These are phyloP conservation scores for Chaetomiaceae sp. DNA, from an alignment of 2,329 filamentous ascomycete species.

Conservation along the genomic window DNA sequence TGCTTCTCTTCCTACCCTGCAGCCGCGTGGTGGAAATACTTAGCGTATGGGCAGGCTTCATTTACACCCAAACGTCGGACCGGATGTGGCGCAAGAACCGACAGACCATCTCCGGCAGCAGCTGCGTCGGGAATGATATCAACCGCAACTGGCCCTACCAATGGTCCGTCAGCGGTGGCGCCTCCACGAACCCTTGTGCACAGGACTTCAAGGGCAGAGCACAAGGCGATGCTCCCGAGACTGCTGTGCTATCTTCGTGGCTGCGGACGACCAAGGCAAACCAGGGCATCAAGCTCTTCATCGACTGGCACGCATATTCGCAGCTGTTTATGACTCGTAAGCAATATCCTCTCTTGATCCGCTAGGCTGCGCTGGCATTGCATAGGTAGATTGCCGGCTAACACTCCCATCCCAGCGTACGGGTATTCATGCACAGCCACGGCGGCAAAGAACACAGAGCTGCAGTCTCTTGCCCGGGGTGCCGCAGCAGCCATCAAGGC, in stretches of 20 bases:
- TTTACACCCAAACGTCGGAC: slow-evolving; percentile 47
- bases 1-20: neutral
- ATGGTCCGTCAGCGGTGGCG: slow-evolving; percentile 42
- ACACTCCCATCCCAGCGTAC: slow-evolving; percentile 37
- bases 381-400: neutral
- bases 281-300: slow-evolving; percentile 55
- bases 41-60: no score
- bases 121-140: slow-evolving; percentile 49
- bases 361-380: no score
- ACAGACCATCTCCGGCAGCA: slow-evolving; percentile 35
- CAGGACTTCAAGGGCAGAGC: slow-evolving; percentile 39
- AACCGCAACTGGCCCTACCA: slow-evolving; percentile 49
- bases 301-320: slow-evolving; percentile 62
- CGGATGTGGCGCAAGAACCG: slow-evolving; percentile 56
- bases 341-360: slow-evolving; percentile 14
- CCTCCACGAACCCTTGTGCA: slow-evolving; percentile 42
- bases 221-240: slow-evolving; percentile 47
- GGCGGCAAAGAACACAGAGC: slow-evolving; percentile 43
- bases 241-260: slow-evolving; percentile 39
- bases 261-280: slow-evolving; percentile 31
- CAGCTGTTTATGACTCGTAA: slow-evolving; percentile 60
- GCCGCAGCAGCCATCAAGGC: slow-evolving; percentile 46
- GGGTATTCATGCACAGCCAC: slow-evolving; percentile 52
- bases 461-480: slow-evolving; percentile 46
- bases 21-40: no score